Conservation (phyloP, 2,329 filamentous ascomycete genomes). For the Aspergillus sp. region DNA sequence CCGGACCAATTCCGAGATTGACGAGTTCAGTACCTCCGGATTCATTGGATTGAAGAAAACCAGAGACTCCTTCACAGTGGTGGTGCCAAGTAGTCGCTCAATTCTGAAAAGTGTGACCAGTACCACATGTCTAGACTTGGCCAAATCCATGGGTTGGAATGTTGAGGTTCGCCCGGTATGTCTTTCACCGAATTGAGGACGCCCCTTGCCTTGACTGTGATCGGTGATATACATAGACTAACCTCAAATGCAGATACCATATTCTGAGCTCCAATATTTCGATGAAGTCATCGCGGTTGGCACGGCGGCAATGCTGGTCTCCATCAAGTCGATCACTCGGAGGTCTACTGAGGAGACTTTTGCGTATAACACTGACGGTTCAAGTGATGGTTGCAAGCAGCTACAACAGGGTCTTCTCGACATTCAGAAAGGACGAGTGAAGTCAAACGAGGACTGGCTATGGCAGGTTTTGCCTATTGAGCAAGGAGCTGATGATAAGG, state of each 20-base stretch:
- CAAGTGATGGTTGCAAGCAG: no score
- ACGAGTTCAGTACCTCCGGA: constrained; percentile 39
- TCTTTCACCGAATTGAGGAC: background rate
- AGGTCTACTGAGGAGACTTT: no score
- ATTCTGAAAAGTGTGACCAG: constrained; percentile 36
- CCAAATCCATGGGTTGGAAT: constrained; percentile 33
- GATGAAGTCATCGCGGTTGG: constrained; percentile 30
- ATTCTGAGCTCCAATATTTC: constrained; percentile 27
- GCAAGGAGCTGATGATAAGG: no score
- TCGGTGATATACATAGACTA: background rate
- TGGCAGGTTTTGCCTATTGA: no score
- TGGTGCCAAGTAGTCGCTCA: constrained; percentile 33
- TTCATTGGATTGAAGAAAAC: constrained; percentile 35
- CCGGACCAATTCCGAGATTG: constrained; percentile 32
- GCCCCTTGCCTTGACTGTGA: background rate
- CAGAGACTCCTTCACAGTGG: constrained; percentile 24
- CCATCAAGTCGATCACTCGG: constrained; percentile 28
- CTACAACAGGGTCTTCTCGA: no score
- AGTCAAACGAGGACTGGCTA: no score
- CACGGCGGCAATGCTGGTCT: constrained; percentile 28
- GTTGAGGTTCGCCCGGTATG: constrained; percentile 32
- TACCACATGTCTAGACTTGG: constrained; percentile 28
- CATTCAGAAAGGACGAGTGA: no score
- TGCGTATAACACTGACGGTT: no score
- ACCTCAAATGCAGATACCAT: constrained; percentile 16